Base-by-base conservation (phyloP, 2,329 filamentous ascomycete genomes). In the Passalora sequoiae region DNA sequence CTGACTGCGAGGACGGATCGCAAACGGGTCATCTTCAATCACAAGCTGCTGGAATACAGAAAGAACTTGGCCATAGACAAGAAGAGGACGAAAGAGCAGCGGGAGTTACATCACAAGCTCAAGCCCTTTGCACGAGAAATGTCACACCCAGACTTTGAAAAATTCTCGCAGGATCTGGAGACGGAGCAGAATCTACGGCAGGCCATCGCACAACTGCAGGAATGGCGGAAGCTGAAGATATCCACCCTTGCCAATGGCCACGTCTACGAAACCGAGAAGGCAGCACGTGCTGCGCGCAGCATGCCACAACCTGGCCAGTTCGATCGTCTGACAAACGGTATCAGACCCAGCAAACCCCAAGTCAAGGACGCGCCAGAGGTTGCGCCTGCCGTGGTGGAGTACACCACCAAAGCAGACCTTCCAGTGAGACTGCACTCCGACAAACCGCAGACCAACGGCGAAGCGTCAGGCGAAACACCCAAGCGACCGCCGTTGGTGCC, bases 91-190 rank as follows among this genome's bases (percentile, higher is more conserved):
- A 97, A 97, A 62, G 92, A 98, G 62, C 92, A 98, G 65, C 80
- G 84, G 41, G 92, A 97, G 40, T 69, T 97, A 10, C 67, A 95
- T 12, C 91, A 91, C 68, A 95, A 94, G 63, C 85, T 89, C 4
- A 98, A 98, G 59, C 92, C 92, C 0, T 96, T 96, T 59, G 91
- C 89, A 2, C 80, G 91, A 30, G 94, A 97, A 79, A 96, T 97
- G 91, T 94, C 91, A 58, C 84, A 84, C 56, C 76, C 83, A 35
- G 92, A 98, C 64, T 97, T 94, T 59, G 85, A 94, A 51, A 79
- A 82, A 8, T 83, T 97, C 55, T 86, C 83, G 54, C 82, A 88
- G 48, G 89, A 89, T 1, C 71, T 98, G 1, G 78, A 94, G 35
- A 89, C 94, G 58, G 92, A 98, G 66, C 80, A 92, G 51, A 94